These are phyloP conservation scores for Aureobasidium sp. DNA, from an alignment of 2,329 filamentous ascomycete genomes.

Conservation along the genomic window DNA sequence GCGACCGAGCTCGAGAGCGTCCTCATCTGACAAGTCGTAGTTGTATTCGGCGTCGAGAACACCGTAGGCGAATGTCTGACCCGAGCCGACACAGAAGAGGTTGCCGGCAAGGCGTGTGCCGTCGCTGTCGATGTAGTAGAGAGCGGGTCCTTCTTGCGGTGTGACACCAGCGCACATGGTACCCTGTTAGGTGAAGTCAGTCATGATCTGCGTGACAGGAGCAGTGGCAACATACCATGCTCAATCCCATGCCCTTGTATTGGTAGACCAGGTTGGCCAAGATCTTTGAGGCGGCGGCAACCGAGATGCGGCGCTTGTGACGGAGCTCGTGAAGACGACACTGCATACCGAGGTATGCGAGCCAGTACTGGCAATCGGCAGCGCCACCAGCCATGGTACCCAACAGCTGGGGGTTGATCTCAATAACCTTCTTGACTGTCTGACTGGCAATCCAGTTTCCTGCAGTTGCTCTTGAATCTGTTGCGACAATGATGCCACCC, in stretches of 20 bases:
- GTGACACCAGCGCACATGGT: slow-evolving; percentile 99
- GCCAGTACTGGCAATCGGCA: slow-evolving; percentile 99
- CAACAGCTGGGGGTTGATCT: slow-evolving; percentile 89
- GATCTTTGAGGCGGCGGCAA: slow-evolving; percentile 95
- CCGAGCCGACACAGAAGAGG: slow-evolving; percentile 95
- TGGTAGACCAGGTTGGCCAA: slow-evolving; percentile 96
- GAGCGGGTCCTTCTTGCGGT: slow-evolving; percentile 86
- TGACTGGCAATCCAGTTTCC: slow-evolving; percentile 99
- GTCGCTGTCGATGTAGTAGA: slow-evolving; percentile 99
- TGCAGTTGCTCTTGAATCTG: slow-evolving; percentile 92
- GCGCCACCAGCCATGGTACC: slow-evolving; percentile 98
- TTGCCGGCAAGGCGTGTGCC: slow-evolving; percentile 89
- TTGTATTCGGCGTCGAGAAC: slow-evolving; percentile 92
- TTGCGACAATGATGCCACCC: slow-evolving; percentile 96
- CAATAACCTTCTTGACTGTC: slow-evolving; percentile 99
- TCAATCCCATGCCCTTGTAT: slow-evolving; percentile 98
- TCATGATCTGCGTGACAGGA: neutral
- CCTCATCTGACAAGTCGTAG: slow-evolving; percentile 80
- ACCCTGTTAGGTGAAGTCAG: slow-evolving; percentile 41
- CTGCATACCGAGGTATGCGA: slow-evolving; percentile 97
- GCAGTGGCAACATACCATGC: slow-evolving; percentile 53
- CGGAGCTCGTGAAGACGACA: slow-evolving; percentile 98
- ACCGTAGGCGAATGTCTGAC: slow-evolving; percentile 98
- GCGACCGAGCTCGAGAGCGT: slow-evolving; percentile 82
- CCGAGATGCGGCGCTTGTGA: slow-evolving; percentile 97